These are phyloP conservation scores for Camellia lanceoleosa DNA, from an alignment of 148 eudicot genomes.

Conservation along the genomic window DNA sequence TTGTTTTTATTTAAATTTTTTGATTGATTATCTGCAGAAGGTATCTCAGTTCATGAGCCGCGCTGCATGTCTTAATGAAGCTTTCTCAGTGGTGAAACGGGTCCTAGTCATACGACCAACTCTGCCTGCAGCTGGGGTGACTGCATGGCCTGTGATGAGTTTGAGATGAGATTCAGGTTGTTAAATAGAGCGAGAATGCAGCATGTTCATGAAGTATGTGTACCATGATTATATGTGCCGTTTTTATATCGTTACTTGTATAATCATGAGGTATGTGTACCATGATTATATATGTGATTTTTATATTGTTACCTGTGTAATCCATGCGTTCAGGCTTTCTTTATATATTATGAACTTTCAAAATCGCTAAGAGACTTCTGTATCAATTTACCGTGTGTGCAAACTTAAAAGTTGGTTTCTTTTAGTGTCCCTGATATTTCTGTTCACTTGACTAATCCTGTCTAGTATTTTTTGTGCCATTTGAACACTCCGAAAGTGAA, in stretches of 20 bases:
- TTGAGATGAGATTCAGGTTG: conserved; percentile 41
- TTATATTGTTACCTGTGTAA: conserved; percentile 8
- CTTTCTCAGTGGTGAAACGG: conserved; percentile 85
- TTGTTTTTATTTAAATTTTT: not conserved
- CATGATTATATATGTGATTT: too few relatives aligned
- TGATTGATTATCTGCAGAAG: conserved; percentile 53
- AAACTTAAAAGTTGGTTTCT: too few relatives aligned
- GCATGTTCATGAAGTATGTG: not conserved
- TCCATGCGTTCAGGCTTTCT: not conserved
- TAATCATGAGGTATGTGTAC: too few relatives aligned
- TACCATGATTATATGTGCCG: not conserved
- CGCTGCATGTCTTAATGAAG: conserved; percentile 82
- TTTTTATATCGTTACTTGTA: too few relatives aligned
- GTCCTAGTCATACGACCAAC: conserved; percentile 75
- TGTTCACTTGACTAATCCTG: too few relatives aligned
- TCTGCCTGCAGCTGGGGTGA: conserved; percentile 67
- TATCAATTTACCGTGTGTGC: too few relatives aligned
- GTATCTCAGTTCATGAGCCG: conserved; percentile 86
- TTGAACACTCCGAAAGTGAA: too few relatives aligned
- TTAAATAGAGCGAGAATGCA: not conserved
- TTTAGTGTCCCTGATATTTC: too few relatives aligned
- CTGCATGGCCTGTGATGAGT: conserved; percentile 80
- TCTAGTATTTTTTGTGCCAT: too few relatives aligned
- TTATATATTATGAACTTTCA: too few relatives aligned
- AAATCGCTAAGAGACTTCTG: too few relatives aligned